A percentile compares a stretch with the other conserved stretches of the same genome.
Evolutionary conservation across 2,329 filamentous ascomycete species (phyloP).

Genomic region (Emergomyces pasteurianus): DNA sequence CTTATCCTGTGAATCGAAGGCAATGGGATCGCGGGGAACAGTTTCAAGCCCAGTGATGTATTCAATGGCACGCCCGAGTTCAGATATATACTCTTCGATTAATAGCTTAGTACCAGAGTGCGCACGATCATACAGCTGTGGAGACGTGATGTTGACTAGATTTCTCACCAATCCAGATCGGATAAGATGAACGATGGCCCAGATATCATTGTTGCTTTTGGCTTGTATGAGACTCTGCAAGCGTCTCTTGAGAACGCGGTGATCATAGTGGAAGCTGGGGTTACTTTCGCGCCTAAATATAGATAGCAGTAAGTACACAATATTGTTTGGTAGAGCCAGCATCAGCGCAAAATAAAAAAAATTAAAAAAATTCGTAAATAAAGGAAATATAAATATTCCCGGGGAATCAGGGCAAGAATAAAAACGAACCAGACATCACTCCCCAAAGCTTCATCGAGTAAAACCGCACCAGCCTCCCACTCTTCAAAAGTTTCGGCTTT

Average conservation of each 20-base stretch:
- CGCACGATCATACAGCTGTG: conserved; percentile 69
- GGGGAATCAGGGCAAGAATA: not conserved
- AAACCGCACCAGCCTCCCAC: conserved; percentile 73
- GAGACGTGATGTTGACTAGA: conserved; percentile 77
- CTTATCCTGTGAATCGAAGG: conserved; percentile 63
- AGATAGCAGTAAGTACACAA: not conserved
- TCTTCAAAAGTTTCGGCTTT: conserved; percentile 64
- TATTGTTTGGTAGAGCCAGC: not conserved
- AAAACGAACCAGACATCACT: conserved; percentile 61
- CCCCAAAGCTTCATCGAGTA: conserved; percentile 70
- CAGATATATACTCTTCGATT: conserved; percentile 81
- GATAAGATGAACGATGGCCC: conserved; percentile 65
- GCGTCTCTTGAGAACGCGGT: conserved; percentile 67
- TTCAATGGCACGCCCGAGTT: conserved; percentile 69
- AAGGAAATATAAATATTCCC: not conserved
- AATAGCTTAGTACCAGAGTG: conserved; percentile 82
- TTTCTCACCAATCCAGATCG: conserved; percentile 69
- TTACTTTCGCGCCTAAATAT: conserved; percentile 64
- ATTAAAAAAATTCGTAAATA: not conserved
- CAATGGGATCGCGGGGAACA: conserved; percentile 35
- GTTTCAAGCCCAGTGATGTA: conserved; percentile 60
- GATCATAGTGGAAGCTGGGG: conserved; percentile 73
- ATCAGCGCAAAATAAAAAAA: not conserved
- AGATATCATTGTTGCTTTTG: conserved; percentile 58
- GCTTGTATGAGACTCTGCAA: conserved; percentile 58